Evolutionary conservation across 2,329 filamentous ascomycete species (phyloP).

Genomic region (Talaromyces sp.): DNA sequence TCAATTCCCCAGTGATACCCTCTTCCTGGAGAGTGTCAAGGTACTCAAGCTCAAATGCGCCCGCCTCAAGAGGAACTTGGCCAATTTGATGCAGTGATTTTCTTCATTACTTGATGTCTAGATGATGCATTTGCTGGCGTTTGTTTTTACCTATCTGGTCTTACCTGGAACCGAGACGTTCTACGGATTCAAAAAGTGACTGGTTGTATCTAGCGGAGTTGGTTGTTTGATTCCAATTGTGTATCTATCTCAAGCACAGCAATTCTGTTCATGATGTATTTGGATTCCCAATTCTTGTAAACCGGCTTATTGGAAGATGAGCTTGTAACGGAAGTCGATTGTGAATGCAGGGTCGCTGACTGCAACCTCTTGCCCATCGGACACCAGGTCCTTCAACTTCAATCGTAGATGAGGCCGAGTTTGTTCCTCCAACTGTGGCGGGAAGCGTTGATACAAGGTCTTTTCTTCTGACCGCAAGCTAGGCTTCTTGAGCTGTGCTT

Average conservation of each 20-base stretch:
- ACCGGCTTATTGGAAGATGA: slow-evolving; percentile 40
- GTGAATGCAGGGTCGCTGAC: slow-evolving; percentile 88
- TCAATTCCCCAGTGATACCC: slow-evolving; percentile 87
- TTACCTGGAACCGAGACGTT: slow-evolving; percentile 7
- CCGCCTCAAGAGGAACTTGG: slow-evolving; percentile 42
- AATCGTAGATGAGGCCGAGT: slow-evolving; percentile 77
- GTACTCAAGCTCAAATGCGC: slow-evolving; percentile 78
- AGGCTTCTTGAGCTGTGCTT: slow-evolving; percentile 90
- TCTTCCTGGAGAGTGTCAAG: slow-evolving; percentile 87
- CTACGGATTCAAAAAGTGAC: slow-evolving; percentile 8
- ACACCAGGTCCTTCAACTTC: slow-evolving; percentile 72
- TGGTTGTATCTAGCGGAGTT: slow-evolving; percentile 8
- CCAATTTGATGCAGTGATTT: slow-evolving; percentile 37
- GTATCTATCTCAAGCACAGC: slow-evolving; percentile 10
- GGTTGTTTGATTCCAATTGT: slow-evolving; percentile 13
- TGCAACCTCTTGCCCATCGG: slow-evolving; percentile 80
- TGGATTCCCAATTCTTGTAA: background rate
- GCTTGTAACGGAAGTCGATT: slow-evolving; percentile 61
- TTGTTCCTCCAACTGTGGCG: slow-evolving; percentile 75
- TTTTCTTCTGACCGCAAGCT: slow-evolving; percentile 75
- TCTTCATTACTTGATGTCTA: slow-evolving; percentile 11
- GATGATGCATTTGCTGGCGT: slow-evolving; percentile 36
- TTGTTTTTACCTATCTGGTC: slow-evolving; percentile 13
- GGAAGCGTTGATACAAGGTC: slow-evolving; percentile 85
- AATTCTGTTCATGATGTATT: background rate